These are phyloP conservation scores for Monosporascus sp. DNA, from an alignment of 2,329 filamentous ascomycete genomes.

Conservation along the genomic window DNA sequence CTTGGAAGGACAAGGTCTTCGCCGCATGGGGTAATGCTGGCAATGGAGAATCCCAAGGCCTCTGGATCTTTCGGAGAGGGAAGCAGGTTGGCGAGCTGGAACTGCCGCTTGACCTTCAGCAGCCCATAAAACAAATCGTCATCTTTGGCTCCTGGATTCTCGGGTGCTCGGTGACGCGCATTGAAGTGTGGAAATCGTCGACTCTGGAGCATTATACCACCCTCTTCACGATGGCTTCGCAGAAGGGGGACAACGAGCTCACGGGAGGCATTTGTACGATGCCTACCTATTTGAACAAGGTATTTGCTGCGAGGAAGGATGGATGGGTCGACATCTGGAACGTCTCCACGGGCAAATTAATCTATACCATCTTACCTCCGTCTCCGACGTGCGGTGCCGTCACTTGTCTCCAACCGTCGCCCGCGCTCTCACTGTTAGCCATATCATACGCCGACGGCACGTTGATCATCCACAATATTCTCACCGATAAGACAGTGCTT, in stretches of 20 bases:
- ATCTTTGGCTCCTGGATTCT: constrained; percentile 91
- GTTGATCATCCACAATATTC: constrained; percentile 75
- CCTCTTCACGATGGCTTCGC: constrained; percentile 54
- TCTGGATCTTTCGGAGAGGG: constrained; percentile 91
- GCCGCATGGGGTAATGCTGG: constrained; percentile 77
- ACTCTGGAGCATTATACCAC: constrained; percentile 89
- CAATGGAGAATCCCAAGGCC: constrained; percentile 52
- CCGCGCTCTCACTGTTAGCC: constrained; percentile 78
- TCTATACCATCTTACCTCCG: constrained; percentile 83
- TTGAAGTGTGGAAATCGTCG: constrained; percentile 85
- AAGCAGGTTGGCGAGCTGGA: constrained; percentile 75
- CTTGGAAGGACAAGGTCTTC: constrained; percentile 82
- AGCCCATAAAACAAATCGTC: constrained; percentile 72
- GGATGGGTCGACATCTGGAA: constrained; percentile 98
- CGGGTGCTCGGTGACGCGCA: constrained; percentile 65
- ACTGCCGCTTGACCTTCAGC: constrained; percentile 56
- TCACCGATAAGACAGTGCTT: constrained; percentile 69
- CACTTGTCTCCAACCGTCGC: constrained; percentile 80
- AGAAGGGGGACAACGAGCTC: constrained; percentile 59
- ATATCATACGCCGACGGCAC: constrained; percentile 80
- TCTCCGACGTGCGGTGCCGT: constrained; percentile 69
- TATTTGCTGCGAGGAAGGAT: constrained; percentile 82
- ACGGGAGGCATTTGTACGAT: constrained; percentile 78
- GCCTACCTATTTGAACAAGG: constrained; percentile 94
- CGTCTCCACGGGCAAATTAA: constrained; percentile 80